These are phyloP conservation scores for Psidium guajava DNA, from an alignment of 345 rosid genomes.

Conservation along the genomic window DNA sequence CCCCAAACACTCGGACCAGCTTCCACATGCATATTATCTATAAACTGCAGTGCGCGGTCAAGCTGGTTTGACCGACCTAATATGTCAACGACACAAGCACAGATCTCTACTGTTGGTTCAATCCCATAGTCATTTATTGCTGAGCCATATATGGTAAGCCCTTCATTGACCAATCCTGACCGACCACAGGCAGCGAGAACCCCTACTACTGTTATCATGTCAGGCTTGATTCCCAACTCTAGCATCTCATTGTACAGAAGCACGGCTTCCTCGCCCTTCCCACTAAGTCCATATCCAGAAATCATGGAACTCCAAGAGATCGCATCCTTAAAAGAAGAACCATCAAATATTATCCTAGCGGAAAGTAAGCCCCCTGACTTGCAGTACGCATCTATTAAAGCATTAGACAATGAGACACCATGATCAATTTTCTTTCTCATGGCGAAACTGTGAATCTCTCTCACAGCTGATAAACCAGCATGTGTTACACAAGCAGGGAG, in stretches of 20 bases:
- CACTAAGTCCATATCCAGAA: slow-evolving; percentile 59
- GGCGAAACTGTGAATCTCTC: slow-evolving; percentile 54
- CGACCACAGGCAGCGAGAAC: slow-evolving; percentile 57
- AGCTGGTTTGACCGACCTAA: slow-evolving; percentile 51
- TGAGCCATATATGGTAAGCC: slow-evolving; percentile 30
- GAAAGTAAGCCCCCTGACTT: slow-evolving; percentile 42
- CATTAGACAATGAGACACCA: slow-evolving; percentile 39
- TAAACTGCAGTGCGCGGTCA: slow-evolving; percentile 37
- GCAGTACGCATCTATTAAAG: slow-evolving; percentile 50
- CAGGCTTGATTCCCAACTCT: slow-evolving; percentile 34
- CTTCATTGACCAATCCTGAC: slow-evolving; percentile 42
- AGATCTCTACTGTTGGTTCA: slow-evolving; percentile 44
- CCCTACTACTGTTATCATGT: slow-evolving; percentile 39
- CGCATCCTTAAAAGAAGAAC: slow-evolving; percentile 25
- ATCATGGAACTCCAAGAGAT: slow-evolving; percentile 69
- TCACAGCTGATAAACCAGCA: slow-evolving; percentile 34
- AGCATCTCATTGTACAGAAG: slow-evolving; percentile 37
- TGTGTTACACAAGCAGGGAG: slow-evolving; percentile 46
- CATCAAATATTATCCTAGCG: slow-evolving; percentile 44
- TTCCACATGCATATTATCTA: slow-evolving; percentile 39
- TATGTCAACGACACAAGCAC: slow-evolving; percentile 59
- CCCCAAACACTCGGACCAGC: slow-evolving; percentile 69
- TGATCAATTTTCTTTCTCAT: slow-evolving; percentile 23
- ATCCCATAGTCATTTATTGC: slow-evolving; percentile 25
- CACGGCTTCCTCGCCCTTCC: slow-evolving; percentile 57